phyloP scores from a whole-genome alignment of 345 rosid genomes.

The Brassica rapa region DNA sequence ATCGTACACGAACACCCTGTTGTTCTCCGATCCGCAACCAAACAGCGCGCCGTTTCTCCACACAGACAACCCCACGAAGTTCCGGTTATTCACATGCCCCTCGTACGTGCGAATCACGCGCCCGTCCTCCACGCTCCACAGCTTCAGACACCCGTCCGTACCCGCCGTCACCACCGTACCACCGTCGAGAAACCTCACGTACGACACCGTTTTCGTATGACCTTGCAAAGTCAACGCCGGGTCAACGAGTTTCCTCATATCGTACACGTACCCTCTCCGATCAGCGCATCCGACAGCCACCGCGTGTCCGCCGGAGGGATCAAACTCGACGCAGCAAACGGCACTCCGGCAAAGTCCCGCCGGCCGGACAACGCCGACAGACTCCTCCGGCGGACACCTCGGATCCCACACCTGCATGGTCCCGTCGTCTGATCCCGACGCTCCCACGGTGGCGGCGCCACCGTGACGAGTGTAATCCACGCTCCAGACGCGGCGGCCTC shows the following conservation, averaged over 20 bases:
- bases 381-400: constrained; percentile 51
- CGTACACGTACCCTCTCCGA: constrained; percentile 66
- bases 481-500: constrained; percentile 90
- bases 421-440: constrained; percentile 92
- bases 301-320: constrained; percentile 55
- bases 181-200: constrained; percentile 55
- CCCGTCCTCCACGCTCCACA: constrained; percentile 51
- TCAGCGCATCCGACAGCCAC: constrained; percentile 83
- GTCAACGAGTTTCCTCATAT: constrained; percentile 53
- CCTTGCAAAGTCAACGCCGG: constrained; percentile 59
- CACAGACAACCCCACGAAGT: constrained; percentile 83
- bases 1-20: constrained; percentile 79
- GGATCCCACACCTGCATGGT: constrained; percentile 91
- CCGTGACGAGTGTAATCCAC: constrained; percentile 58
- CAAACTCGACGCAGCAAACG: constrained; percentile 77
- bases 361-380: constrained; percentile 54
- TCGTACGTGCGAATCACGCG: constrained; percentile 56
- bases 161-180: constrained; percentile 55
- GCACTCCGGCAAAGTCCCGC: constrained; percentile 46
- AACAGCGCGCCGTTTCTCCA: constrained; percentile 74
- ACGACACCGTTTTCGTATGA: constrained; percentile 72
- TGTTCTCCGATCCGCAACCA: constrained; percentile 85
- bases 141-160: constrained; percentile 76
- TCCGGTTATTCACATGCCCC: constrained; percentile 73
- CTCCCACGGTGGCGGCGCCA: constrained; percentile 52